Evolutionary conservation across 257 asterid genomes (phyloP), one percentile per base, ranked within the genome.

Genomic region (Thymus mandschuricus): DNA sequence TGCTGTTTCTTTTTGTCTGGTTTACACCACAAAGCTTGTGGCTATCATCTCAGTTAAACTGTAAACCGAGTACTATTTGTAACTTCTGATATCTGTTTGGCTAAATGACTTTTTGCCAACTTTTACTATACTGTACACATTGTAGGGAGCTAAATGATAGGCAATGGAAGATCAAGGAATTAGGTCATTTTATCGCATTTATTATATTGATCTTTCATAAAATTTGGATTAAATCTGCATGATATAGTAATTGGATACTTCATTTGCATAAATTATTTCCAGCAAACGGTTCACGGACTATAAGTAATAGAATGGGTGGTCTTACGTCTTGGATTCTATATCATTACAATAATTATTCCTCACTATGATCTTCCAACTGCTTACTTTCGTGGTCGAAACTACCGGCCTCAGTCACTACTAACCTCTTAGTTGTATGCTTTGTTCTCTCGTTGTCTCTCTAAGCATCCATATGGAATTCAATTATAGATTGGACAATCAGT

Each of bases 11-110:
- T 48, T 55, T 50, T 62, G 29, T 72, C 50, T 52, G 43, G 11
- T 66, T 68, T 78, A 59, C 66, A 35, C 69, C 60, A 12, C 31
- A 44, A 50, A 74, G 49, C 68, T 59, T 76, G 74, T 45, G 66
- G 58, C 64, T 67, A 46, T 68, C 48, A 33, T 64, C 66, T 64
- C 67, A 10, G 46, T 66, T 9, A 48, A 45, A 64, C 63, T 45
- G 56, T 7, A 38, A 38, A 38, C 73, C 65, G 74, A 40, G 28
- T 63, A 34, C 45, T 62, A 9, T 76, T 21, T 46, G 9, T 66
- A 5, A 33, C 21, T 56, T 56, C 33, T 70, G 56, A 74, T 70
- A 50, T 66, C 63, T 55, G 30, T 58, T 48, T 38, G 31, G 15
- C 57, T 38, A 29, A 61, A n/a, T 54, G 70, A 46, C 67, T 69